Base-by-base conservation (phyloP, 495 filamentous ascomycete genomes). In the Penicillium psychrofluorescens region DNA sequence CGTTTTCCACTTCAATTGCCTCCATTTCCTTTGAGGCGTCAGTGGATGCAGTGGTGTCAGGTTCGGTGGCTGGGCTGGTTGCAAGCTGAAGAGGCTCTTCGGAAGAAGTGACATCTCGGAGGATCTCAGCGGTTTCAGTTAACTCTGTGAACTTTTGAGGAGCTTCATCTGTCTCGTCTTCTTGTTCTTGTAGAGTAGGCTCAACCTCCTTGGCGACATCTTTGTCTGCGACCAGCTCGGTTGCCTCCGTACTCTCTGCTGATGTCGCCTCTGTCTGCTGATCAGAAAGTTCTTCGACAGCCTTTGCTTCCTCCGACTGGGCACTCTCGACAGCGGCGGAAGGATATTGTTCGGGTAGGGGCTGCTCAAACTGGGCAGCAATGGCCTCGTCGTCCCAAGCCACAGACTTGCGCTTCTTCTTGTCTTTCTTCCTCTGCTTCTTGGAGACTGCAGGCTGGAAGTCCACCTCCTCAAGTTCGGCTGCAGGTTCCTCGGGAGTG, bases 361-460 rank as follows among this genome's bases (percentile, higher is more conserved):
- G 35, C 37, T 59, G 50, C 10, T 56, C 53, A 2, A 32, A 8
- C 27, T 54, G 43, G n/a, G 32, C n/a, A 34, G 41, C 35, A 32
- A 36, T 28, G 11, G 34, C 39, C 11, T 58, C 40, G 22, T 41
- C 38, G 2, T 42, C 39, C 10, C 44, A 53, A 29, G 56, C 40
- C 16, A 54, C 49, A 31, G 59, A 61, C 40, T 64, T 50, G 45
- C 47, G 55, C 46, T 68, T 61, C 36, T 58, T 57, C 46, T 54
- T 58, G 22, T 51, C 51, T 51, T 70, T 74, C 51, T 71, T 71
- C 12, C 61, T 53, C 51, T 69, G 68, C 45, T 67, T 68, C 52
- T 68, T 71, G 15, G 61, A 45, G 22, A 55, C 47, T 15, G 46
- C 13, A 10, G 42, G 30, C 34, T 47, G 50, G 22, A 36, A 10